Base-by-base conservation (phyloP, 129 eudicot species). In the Scalesia atractyloides region DNA sequence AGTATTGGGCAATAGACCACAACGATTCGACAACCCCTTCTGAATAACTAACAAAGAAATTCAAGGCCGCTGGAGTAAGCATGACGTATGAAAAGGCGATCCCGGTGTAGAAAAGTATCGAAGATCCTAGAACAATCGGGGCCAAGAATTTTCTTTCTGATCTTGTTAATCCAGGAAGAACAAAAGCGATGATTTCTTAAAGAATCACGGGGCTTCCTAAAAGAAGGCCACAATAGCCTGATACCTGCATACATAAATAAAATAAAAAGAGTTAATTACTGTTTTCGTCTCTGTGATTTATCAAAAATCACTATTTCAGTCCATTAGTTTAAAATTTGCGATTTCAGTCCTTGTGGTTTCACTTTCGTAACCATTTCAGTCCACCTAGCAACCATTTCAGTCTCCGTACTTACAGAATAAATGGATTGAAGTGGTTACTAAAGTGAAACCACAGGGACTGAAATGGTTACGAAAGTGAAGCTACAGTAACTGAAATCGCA, bases 1-100 rank as follows among this genome's bases (percentile, higher is more conserved):
- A 94, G 79, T 90, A 94, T 64, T 94, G 98, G 70, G 90, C 97
- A 80, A 90, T 94, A 19, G 98, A 94, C 98, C 98, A 94, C 57
- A 94, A 79, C 22, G 98, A 94, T 74, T 94, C 98, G 34, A 94
- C 98, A 51, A 81, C 98, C 34, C 98, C 98, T 88, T 94, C 98
- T 0, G 98, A 97, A 71, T 94, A 94, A 15, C 52, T 90, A n/a
- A 94, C 96, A 48, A 94, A 94, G 86, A 94, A 94, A 61, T 82
- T 94, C 80, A 94, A 82, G 61, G 98, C 98, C 2, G 97, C 98
- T 9, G 98, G 98, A 56, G 97, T 87, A 77, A 94, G 97, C 74
- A 94, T 89, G 12, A 86, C 64, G 82, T 94, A 90, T 5, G 98
- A 94, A 73, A 94, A 94, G 12, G 64, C 49, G 12, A 94, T 88